Conservation (phyloP, 1,284 basidiomycete genomes). For the Cutaneotrichosporon arboriforme region DNA sequence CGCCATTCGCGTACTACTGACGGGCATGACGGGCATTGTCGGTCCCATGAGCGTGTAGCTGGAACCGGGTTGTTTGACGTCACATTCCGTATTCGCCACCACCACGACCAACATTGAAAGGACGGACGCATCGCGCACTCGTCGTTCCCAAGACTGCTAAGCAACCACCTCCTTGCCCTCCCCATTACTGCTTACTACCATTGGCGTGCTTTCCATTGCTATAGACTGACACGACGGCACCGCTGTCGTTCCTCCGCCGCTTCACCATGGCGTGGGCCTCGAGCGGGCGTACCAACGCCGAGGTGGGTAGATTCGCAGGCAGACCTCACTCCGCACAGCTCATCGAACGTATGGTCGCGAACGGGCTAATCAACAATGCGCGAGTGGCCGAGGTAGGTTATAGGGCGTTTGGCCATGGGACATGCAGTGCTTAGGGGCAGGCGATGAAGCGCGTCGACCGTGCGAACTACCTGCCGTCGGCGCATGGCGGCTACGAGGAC, state of each 20-base stretch:
- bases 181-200: too few relatives aligned
- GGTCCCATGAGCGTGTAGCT: too few relatives aligned
- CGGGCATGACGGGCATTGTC: too few relatives aligned
- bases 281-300: slow-evolving; percentile 36
- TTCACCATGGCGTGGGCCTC: slow-evolving; percentile 40
- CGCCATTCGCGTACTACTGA: too few relatives aligned
- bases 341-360: slow-evolving; percentile 33
- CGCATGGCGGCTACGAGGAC: slow-evolving; percentile 39
- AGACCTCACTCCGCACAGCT: slow-evolving; percentile 25
- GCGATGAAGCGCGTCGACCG: slow-evolving; percentile 46
- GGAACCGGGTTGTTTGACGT: background rate
- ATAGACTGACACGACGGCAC: background rate
- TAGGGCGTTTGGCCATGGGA: background rate
- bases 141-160: too few relatives aligned
- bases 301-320: slow-evolving; percentile 21
- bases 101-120: too few relatives aligned
- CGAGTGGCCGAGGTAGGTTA: slow-evolving; percentile 33
- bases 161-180: too few relatives aligned
- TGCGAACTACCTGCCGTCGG: slow-evolving; percentile 33
- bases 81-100: background rate
- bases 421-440: slow-evolving; percentile 16
- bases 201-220: too few relatives aligned
- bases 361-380: slow-evolving; percentile 32
- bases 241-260: background rate
- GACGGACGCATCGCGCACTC: too few relatives aligned